phyloP scores from a whole-genome alignment of 2,329 filamentous ascomycete genomes.

The Alternaria sp. region DNA sequence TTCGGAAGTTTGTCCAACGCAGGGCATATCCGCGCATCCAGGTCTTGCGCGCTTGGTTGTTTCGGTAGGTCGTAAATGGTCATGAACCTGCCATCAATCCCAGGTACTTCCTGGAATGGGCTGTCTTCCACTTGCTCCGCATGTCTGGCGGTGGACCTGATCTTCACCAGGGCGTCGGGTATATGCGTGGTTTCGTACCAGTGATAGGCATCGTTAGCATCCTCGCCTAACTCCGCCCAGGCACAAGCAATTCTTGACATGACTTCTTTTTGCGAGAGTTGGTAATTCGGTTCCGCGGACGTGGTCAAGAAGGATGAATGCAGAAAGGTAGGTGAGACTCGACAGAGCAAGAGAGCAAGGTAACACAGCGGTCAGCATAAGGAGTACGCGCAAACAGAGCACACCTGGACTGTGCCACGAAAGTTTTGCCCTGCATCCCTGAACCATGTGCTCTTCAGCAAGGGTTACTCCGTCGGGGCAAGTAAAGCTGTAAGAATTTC shows the following conservation, averaged over 20 bases:
- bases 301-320: neutral
- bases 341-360: neutral
- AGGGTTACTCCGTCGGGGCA: neutral
- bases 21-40: slow-evolving; percentile 13
- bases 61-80: slow-evolving; percentile 19
- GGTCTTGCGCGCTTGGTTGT: slow-evolving; percentile 5
- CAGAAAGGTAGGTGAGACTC: neutral
- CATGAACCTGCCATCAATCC: slow-evolving; percentile 15
- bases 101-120: slow-evolving; percentile 18
- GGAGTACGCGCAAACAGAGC: neutral
- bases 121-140: slow-evolving; percentile 16
- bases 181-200: slow-evolving; percentile 19
- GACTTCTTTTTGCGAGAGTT: neutral
- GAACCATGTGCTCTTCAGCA: slow-evolving; percentile 1
- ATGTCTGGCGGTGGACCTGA: slow-evolving; percentile 12
- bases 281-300: neutral
- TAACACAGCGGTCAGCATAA: slow-evolving; percentile 3
- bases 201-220: slow-evolving; percentile 5
- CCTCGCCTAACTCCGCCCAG: slow-evolving; percentile 17
- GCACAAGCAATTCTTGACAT: slow-evolving; percentile 21
- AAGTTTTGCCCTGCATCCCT: neutral
- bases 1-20: slow-evolving; percentile 3
- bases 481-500: neutral
- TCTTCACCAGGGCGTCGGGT: slow-evolving; percentile 9
- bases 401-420: slow-evolving; percentile 8